These are phyloP conservation scores for Trichosporon ovoides DNA, from an alignment of 1,284 basidiomycete species.

Conservation along the genomic window DNA sequence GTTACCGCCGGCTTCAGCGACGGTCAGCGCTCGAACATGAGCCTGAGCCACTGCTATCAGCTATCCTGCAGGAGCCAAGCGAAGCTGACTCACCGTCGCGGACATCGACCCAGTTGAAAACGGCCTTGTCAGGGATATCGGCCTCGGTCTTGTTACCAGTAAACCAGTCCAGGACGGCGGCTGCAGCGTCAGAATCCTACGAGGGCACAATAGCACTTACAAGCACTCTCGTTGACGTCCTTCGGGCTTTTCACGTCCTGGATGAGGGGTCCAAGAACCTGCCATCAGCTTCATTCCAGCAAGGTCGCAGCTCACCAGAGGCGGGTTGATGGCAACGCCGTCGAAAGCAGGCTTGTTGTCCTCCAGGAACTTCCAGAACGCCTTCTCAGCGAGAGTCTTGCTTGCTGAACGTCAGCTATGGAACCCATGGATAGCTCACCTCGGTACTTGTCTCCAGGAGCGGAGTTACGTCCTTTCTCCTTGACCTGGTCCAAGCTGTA, in stretches of 20 bases:
- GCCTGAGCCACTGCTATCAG: constrained; percentile 53
- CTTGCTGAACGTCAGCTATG: constrained; percentile 11
- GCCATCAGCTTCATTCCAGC: background rate
- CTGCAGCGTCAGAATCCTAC: constrained; percentile 15
- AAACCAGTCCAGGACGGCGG: constrained; percentile 45
- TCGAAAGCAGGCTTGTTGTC: constrained; percentile 58
- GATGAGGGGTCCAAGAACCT: constrained; percentile 51
- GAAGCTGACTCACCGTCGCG: constrained; percentile 41
- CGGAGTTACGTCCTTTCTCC: constrained; percentile 54
- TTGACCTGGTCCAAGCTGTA: constrained; percentile 54
- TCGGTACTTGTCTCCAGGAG: constrained; percentile 53
- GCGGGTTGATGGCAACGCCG: constrained; percentile 56
- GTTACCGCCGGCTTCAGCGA: constrained; percentile 57
- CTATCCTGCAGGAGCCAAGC: no score
- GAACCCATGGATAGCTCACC: background rate
- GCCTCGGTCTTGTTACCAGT: constrained; percentile 48
- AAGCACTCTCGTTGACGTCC: constrained; percentile 56
- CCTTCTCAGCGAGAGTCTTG: constrained; percentile 64
- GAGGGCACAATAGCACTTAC: constrained; percentile 18
- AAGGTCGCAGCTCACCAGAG: constrained; percentile 53
- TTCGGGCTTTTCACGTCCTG: constrained; percentile 55
- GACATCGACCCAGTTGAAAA: constrained; percentile 57
- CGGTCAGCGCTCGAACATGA: constrained; percentile 57
- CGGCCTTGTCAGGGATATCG: constrained; percentile 35
- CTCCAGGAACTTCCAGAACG: constrained; percentile 51